These are phyloP conservation scores for Canariomyces notabilis DNA, from an alignment of 2,329 filamentous ascomycete species.

Conservation along the genomic window DNA sequence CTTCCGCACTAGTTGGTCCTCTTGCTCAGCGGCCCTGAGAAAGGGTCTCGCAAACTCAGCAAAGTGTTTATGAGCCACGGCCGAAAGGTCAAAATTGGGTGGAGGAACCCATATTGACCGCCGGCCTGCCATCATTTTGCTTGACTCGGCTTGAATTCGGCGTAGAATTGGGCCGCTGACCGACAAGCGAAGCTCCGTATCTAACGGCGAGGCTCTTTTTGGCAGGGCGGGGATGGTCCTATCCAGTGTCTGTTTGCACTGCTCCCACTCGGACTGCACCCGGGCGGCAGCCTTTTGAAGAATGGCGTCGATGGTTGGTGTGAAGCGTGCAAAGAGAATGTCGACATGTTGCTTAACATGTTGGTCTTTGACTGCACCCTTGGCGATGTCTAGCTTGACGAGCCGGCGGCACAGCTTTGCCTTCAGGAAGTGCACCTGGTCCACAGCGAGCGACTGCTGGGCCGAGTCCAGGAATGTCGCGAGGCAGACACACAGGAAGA, in stretches of 20 bases:
- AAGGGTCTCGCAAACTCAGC: slow-evolving; percentile 1
- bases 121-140: neutral
- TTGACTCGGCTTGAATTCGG: neutral
- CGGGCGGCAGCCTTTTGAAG: slow-evolving; percentile 29
- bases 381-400: slow-evolving; percentile 49
- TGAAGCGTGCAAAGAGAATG: slow-evolving; percentile 28
- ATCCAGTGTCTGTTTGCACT: slow-evolving; percentile 34
- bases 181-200: slow-evolving; percentile 19
- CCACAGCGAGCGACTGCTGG: slow-evolving; percentile 8
- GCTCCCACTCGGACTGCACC: slow-evolving; percentile 35
- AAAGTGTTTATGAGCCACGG: slow-evolving; percentile 13
- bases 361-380: neutral
- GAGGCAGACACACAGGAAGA: slow-evolving; percentile 47
- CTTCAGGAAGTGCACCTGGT: slow-evolving; percentile 24
- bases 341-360: slow-evolving; percentile 2
- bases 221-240: slow-evolving; percentile 41
- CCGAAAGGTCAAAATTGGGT: slow-evolving; percentile 3
- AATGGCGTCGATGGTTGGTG: slow-evolving; percentile 25
- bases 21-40: slow-evolving; percentile 1
- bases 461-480: slow-evolving; percentile 41
- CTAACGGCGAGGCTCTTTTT: slow-evolving; percentile 26
- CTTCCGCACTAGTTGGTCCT: slow-evolving; percentile 15
- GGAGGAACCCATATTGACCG: slow-evolving; percentile 3
- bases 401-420: slow-evolving; percentile 54
- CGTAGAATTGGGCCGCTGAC: slow-evolving; percentile 3